Conservation (phyloP, 108 stramenopile species). For the Skeletonema potamos region DNA sequence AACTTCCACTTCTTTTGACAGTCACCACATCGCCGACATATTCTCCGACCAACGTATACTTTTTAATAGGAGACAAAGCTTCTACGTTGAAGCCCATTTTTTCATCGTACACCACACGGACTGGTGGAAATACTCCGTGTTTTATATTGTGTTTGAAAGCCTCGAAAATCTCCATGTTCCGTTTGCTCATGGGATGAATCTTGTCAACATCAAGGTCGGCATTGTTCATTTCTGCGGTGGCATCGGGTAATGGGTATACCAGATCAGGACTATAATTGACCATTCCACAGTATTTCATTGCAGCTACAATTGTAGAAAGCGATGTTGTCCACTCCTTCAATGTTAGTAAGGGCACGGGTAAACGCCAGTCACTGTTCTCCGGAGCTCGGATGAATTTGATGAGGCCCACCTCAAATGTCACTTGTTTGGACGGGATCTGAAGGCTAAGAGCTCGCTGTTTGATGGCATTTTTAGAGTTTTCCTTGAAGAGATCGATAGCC, state of each 20-base stretch:
- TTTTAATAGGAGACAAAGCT: constrained; percentile 34
- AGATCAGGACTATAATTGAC: constrained; percentile 25
- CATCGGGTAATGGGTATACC: constrained; percentile 11
- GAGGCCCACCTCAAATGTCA: constrained; percentile 7
- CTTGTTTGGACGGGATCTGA: constrained; percentile 12
- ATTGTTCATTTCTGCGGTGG: constrained; percentile 48
- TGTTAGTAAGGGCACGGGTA: constrained; percentile 18
- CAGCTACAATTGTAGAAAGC: constrained; percentile 34
- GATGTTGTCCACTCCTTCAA: constrained; percentile 24
- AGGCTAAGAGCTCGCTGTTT: constrained; percentile 18
- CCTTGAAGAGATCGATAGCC: constrained; percentile 15
- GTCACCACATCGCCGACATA: constrained; percentile 52
- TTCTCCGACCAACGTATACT: constrained; percentile 42
- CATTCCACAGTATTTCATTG: constrained; percentile 47
- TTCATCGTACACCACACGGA: constrained; percentile 41
- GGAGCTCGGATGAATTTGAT: constrained; percentile 24
- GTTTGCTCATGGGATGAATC: constrained; percentile 37
- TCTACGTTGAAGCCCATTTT: constrained; percentile 50
- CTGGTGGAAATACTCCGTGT: constrained; percentile 42
- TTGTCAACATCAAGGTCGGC: constrained; percentile 29
- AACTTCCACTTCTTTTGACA: constrained; percentile 33
- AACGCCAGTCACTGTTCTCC: constrained; percentile 35
- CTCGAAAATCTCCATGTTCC: constrained; percentile 40
- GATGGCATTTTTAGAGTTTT: constrained; percentile 17
- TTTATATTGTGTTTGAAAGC: constrained; percentile 47